Evolutionary conservation across 192 early-diverging fungal genomes (phyloP), one percentile per base, ranked within the genome.

Genomic region (Podila epicladia): DNA sequence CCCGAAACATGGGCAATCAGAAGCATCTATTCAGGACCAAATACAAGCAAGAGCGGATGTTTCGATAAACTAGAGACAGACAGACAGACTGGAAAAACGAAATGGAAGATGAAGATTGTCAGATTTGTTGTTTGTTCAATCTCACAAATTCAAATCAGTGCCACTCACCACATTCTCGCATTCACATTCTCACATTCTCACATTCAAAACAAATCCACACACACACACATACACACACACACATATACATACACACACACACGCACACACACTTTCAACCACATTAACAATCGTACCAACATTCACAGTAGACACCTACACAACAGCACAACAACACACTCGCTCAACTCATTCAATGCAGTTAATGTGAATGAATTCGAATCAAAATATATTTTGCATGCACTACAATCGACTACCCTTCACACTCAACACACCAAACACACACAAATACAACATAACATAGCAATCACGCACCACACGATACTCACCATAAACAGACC

Each of bases 1-100:
- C 20, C 53, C 19, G 53, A 55, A 55, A 55, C 53, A 55, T 55
- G 53, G 53, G 53, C 53, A 55, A 55, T 55, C 53, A 55, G 20
- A 55, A 22, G 53, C 11, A 19, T 20, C 53, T n/a, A 24, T 24
- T 22, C 53, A 55, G 53, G 20, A n/a, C 53, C 20, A 26, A n/a
- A 17, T 22, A 7, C 50, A 15, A 3, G 17, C 51, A 19, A 53
- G 19, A 22, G 20, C 51, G 24, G 53, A 24, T 26, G n/a, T 24
- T n/a, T 24, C 53, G 8, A 55, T 45, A 45, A 17, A 15, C 41
- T 15, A 17, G 15, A 17, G 41, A 45, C 41, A 15, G 41, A 15
- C 1, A 45, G 41, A 8, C 35, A 37, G 13, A 45, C 12, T 0
- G 41, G 41, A 45, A 45, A 45, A 45, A 15, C 13, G 41, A 45